Evolutionary conservation across 352 stramenopile genomes (phyloP), one percentile per base, ranked within the genome.

Genomic region (Globisporangium abappressorium): DNA sequence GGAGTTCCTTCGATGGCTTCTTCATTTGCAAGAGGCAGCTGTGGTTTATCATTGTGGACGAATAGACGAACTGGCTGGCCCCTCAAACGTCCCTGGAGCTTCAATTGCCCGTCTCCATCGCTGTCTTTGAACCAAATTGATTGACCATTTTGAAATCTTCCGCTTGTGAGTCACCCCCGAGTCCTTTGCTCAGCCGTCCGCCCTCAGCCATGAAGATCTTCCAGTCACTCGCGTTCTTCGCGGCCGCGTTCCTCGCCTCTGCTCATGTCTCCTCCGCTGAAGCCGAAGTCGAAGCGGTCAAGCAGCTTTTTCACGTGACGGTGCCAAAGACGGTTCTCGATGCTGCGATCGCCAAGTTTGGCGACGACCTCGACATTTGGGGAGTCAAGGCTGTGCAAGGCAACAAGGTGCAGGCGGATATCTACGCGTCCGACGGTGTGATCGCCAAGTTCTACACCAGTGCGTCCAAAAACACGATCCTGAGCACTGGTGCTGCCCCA

Each of bases 231-330:
- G 64, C 67, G 1, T 33, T 64, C 34, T 43, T 73, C 11, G 65
- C 62, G 7, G 64, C 69, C 20, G 15, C 41, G 20, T 43, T 75
- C 26, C 61, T 69, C 49, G 57, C 54, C 15, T 64, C 64, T 41
- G 61, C 5, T 47, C 41, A 47, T 3, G 4, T 47, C 20, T 47
- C 41, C 14, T 47, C 41, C 41, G 41, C 41, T n/a, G 5, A 47
- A 15, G 41, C 15, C 20, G 14, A 70, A 41, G 56, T 62, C 53
- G 57, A 75, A 24, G 68, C 56, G 28, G 68, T 34, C 3, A 76
- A 78, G 72, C 69, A 78, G 46, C 72, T 75, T 47, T 78, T 67
- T 65, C 72, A 78, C 63, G 72, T 78, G 5, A 78, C 65, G 3
- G 65, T 73, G 43, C 65, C 72, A 43, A 78, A 76, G 69, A 46